Evolutionary conservation across 345 rosid genomes (phyloP).

Genomic region (Pistacia atlantica): DNA sequence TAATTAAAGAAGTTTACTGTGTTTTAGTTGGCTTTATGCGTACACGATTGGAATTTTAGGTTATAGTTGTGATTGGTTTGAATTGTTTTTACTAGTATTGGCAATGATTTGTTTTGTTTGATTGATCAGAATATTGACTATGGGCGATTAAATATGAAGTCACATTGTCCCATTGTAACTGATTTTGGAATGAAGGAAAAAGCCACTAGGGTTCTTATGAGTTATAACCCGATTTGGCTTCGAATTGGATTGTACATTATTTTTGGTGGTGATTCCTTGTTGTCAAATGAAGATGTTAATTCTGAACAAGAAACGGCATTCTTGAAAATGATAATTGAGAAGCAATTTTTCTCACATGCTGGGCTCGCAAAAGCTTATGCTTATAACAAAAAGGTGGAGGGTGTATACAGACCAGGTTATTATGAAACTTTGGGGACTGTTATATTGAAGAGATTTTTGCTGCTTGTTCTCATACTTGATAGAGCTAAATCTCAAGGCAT

Average conservation of each 20-base stretch:
- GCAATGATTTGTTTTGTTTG: slow-evolving; percentile 4
- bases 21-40: background rate
- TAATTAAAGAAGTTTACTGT: background rate
- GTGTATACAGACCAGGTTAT: slow-evolving; percentile 90
- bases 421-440: slow-evolving; percentile 78
- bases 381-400: slow-evolving; percentile 92
- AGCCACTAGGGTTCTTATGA: slow-evolving; percentile 59
- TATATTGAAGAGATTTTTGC: slow-evolving; percentile 82
- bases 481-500: slow-evolving; percentile 73
- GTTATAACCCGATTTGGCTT: slow-evolving; percentile 84
- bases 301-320: slow-evolving; percentile 62
- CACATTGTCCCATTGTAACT: slow-evolving; percentile 86
- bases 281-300: slow-evolving; percentile 51
- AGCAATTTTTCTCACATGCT: slow-evolving; percentile 72
- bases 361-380: slow-evolving; percentile 78
- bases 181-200: slow-evolving; percentile 90
- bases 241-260: slow-evolving; percentile 72
- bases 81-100: background rate
- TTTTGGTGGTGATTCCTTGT: slow-evolving; percentile 81
- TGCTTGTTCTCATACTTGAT: slow-evolving; percentile 78
- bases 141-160: slow-evolving; percentile 85
- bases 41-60: background rate
- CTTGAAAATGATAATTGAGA: slow-evolving; percentile 76
- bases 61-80: background rate
- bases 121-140: slow-evolving; percentile 76